A percentile compares a stretch with the other conserved stretches of the same genome.
phyloP scores from a whole-genome alignment of 228 moss, liverwort and hornwort genomes.

The Sphagnum fallax region DNA sequence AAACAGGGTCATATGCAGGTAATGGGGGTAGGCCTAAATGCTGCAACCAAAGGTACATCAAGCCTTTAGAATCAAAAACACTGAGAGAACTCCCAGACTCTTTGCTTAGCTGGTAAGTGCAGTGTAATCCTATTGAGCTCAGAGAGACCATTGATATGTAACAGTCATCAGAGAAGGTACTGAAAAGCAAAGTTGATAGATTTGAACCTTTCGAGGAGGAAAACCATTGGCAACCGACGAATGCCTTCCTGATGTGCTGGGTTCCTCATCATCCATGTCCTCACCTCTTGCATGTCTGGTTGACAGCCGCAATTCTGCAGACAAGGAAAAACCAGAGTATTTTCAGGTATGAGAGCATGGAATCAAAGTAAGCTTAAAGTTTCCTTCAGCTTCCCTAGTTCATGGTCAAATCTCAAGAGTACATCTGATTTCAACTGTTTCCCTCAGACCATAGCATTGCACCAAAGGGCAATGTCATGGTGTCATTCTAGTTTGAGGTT shows the following conservation, averaged over 20 bases:
- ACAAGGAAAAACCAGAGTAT: background rate
- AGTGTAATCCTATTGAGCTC: no score
- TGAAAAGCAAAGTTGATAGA: no score
- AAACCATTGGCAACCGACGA: constrained; percentile 3
- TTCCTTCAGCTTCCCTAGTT: no score
- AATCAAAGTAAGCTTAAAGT: background rate
- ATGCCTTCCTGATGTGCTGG: constrained; percentile 51
- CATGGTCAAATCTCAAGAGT: no score
- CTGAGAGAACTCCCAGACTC: background rate
- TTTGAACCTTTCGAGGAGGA: no score
- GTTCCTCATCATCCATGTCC: constrained; percentile 84
- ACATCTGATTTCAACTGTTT: no score
- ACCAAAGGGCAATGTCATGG: no score
- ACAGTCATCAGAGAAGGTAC: no score
- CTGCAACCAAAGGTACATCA: constrained; percentile 38
- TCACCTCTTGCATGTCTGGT: constrained; percentile 71
- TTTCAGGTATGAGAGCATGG: background rate
- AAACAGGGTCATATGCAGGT: constrained; percentile 93
- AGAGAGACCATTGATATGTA: no score
- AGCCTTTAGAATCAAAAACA: background rate
- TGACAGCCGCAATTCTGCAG: constrained; percentile 77
- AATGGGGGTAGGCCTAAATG: constrained; percentile 84
- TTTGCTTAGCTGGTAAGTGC: no score
- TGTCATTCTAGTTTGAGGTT: no score
- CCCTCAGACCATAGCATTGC: no score